These are phyloP conservation scores for Kernera saxatilis DNA, from an alignment of 345 rosid genomes.

Conservation along the genomic window DNA sequence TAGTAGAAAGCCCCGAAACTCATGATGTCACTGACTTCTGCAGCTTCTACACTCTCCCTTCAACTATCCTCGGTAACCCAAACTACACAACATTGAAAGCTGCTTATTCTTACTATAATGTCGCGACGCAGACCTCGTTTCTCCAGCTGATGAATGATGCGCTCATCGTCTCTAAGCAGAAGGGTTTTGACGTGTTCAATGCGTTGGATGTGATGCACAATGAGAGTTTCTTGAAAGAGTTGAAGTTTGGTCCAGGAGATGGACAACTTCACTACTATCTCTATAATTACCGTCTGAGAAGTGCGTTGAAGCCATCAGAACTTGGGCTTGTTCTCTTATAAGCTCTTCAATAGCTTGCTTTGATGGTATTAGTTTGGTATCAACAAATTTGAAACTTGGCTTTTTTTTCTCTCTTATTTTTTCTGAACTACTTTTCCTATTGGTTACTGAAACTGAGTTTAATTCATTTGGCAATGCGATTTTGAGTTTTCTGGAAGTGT, in stretches of 20 bases:
- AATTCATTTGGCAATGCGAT: conserved; percentile 26
- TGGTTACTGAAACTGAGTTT: conserved; percentile 19
- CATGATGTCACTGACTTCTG: conserved; percentile 89
- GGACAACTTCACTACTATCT: conserved; percentile 94
- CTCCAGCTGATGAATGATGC: conserved; percentile 93
- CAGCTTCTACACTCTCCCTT: conserved; percentile 95
- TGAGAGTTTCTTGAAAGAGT: conserved; percentile 76
- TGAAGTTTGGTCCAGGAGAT: conserved; percentile 93
- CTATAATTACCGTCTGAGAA: conserved; percentile 63
- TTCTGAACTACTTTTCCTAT: conserved; percentile 4
- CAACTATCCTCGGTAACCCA: conserved; percentile 84
- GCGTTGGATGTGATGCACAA: conserved; percentile 94
- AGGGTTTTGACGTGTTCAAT: conserved; percentile 85
- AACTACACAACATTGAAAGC: conserved; percentile 71
- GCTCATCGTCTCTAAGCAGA: conserved; percentile 69
- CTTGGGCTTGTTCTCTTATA: conserved; percentile 89
- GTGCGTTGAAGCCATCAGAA: conserved; percentile 58
- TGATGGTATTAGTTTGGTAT: conserved; percentile 22
- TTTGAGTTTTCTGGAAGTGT: not conserved
- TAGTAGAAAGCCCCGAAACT: conserved; percentile 82
- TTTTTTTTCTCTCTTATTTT: not conserved
- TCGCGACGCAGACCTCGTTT: conserved; percentile 70
- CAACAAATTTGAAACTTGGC: not conserved
- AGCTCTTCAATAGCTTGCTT: not conserved
- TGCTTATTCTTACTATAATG: conserved; percentile 94